A percentile compares a stretch with the other conserved stretches of the same genome.
Conservation (phyloP, 2,329 filamentous ascomycete species). For the Neofusicoccum sp. region DNA sequence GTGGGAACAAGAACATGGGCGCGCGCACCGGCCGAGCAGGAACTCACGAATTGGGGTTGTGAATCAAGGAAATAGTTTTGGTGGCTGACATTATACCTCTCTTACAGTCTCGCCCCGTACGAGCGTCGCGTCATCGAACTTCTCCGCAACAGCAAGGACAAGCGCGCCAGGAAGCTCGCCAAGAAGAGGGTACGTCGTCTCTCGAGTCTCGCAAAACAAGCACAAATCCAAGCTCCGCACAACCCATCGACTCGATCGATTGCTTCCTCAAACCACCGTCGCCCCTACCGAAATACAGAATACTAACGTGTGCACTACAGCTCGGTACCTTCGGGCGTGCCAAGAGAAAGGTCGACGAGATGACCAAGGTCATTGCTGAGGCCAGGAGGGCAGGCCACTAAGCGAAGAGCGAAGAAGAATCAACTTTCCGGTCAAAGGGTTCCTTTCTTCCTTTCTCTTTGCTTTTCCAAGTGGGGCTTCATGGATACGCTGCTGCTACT, state of each 20-base stretch:
- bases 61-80: background rate
- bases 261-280: background rate
- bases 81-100: constrained; percentile 20
- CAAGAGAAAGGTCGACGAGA: constrained; percentile 99
- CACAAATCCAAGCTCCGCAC: background rate
- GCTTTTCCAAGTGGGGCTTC: constrained; percentile 6
- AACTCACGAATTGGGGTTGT: background rate
- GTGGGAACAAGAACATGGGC: background rate
- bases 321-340: constrained; percentile 98
- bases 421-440: constrained; percentile 17
- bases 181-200: constrained; percentile 86
- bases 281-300: constrained; percentile 12
- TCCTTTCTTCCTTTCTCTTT: constrained; percentile 15
- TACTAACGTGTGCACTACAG: constrained; percentile 49
- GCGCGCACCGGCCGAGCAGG: background rate
- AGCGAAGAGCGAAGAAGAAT: constrained; percentile 28
- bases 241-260: background rate
- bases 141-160: constrained; percentile 98
- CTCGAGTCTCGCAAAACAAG: background rate
- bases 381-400: constrained; percentile 78
- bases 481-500: constrained; percentile 5
- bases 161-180: constrained; percentile 97
- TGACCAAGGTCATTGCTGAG: constrained; percentile 97
- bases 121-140: constrained; percentile 99
- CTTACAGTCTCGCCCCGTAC: constrained; percentile 77